phyloP scores from a whole-genome alignment of 441 rosid species.

The Adansonia rubrostipa region DNA sequence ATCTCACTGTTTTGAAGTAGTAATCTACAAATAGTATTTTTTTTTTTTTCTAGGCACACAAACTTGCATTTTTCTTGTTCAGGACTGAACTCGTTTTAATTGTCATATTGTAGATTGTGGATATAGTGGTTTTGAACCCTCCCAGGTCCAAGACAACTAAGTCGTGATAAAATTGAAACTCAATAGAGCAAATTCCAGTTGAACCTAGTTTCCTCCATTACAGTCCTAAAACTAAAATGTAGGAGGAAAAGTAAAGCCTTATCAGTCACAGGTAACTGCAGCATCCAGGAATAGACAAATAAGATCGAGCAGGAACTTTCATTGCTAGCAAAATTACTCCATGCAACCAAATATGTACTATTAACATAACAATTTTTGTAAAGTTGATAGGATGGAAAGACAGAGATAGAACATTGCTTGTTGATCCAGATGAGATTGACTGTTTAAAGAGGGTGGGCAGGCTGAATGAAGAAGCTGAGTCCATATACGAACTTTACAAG shows the following conservation, averaged over 20 bases:
- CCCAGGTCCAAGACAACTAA: conserved; percentile 6
- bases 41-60: not conserved
- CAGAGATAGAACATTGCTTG: conserved; percentile 80
- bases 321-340: not conserved
- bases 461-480: conserved; percentile 80
- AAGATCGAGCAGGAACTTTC: not conserved
- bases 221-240: not conserved
- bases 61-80: conserved; percentile 10
- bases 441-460: conserved; percentile 68
- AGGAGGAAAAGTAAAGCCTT: conserved; percentile 10
- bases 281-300: not conserved
- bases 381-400: conserved; percentile 99
- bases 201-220: not conserved
- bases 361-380: conserved; percentile 37
- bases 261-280: not conserved
- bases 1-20: not conserved
- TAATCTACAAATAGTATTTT: not conserved
- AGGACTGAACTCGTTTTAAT: not conserved
- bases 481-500: conserved; percentile 77
- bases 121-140: conserved; percentile 8
- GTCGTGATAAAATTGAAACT: conserved; percentile 7
- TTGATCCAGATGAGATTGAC: conserved; percentile 89
- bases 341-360: conserved; percentile 9
- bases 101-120: not conserved
- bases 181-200: not conserved